These are phyloP conservation scores for Seiridium unicorne DNA, from an alignment of 2,329 filamentous ascomycete species.

Conservation along the genomic window DNA sequence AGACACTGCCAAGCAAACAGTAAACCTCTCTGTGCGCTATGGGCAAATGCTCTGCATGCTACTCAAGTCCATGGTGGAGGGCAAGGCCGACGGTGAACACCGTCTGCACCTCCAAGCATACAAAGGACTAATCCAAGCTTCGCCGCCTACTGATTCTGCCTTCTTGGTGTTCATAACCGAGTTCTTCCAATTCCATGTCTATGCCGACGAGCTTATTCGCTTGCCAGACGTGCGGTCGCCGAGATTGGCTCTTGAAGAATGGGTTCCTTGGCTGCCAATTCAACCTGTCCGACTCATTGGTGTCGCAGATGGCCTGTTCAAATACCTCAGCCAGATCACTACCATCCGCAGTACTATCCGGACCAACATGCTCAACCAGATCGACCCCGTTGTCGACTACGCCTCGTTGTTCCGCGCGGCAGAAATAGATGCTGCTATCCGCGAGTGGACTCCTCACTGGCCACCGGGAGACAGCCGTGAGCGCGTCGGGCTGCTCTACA, in stretches of 20 bases:
- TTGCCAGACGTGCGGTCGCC: constrained; percentile 37
- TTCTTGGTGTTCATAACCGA: constrained; percentile 66
- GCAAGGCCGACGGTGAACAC: constrained; percentile 64
- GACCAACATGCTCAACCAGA: constrained; percentile 57
- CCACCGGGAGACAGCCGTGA: constrained; percentile 56
- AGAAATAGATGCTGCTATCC: constrained; percentile 72
- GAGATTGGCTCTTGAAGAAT: constrained; percentile 41
- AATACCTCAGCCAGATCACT: constrained; percentile 76
- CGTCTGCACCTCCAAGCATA: constrained; percentile 78
- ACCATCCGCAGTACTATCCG: constrained; percentile 74
- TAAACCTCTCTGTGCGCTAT: constrained; percentile 53
- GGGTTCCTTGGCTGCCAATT: constrained; percentile 39
- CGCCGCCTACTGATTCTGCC: constrained; percentile 60
- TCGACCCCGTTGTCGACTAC: constrained; percentile 72
- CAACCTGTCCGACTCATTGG: constrained; percentile 65
- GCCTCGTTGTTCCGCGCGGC: constrained; percentile 69
- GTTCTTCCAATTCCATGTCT: constrained; percentile 83
- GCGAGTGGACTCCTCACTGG: constrained; percentile 69
- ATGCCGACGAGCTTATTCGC: constrained; percentile 60
- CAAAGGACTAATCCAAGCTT: constrained; percentile 64
- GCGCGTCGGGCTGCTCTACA: constrained; percentile 57
- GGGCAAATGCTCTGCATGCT: constrained; percentile 63
- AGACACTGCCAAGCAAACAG: constrained; percentile 41
- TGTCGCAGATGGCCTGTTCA: constrained; percentile 78
- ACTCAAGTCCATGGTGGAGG: constrained; percentile 56